Conservation (phyloP, 148 eudicot genomes). For the Pharnaceum exiguum region DNA sequence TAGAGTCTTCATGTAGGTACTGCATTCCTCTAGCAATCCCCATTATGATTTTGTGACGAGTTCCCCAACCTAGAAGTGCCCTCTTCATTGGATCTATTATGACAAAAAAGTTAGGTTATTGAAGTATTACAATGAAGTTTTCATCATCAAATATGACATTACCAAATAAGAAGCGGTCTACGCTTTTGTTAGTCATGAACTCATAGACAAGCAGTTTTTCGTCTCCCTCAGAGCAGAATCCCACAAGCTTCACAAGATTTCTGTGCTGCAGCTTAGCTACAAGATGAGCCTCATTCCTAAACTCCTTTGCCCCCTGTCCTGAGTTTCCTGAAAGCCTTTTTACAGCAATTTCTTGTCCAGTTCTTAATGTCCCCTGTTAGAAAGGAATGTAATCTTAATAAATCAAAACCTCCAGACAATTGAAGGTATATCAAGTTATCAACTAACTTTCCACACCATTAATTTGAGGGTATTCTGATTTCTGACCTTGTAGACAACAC, state of each 20-base stretch:
- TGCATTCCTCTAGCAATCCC: constrained; percentile 31
- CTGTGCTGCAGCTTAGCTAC: constrained; percentile 24
- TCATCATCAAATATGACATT: not conserved
- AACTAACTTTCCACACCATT: too few species aligned
- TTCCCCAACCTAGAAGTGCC: constrained; percentile 17
- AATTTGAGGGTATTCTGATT: too few species aligned
- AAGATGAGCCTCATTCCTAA: constrained; percentile 13
- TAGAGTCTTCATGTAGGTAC: constrained; percentile 32
- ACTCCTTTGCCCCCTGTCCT: constrained; percentile 17
- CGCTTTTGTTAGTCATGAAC: constrained; percentile 15
- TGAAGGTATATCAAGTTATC: not conserved
- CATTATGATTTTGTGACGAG: constrained; percentile 18
- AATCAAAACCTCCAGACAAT: not conserved
- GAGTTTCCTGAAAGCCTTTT: constrained; percentile 22
- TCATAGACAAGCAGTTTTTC: constrained; percentile 19
- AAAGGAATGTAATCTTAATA: not conserved
- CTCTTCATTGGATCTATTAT: constrained; percentile 3
- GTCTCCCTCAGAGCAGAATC: constrained; percentile 7
- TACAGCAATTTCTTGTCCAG: constrained; percentile 18
- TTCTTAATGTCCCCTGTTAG: constrained; percentile 13
- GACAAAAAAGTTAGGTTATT: not conserved
- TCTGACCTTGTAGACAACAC: constrained; percentile 44
- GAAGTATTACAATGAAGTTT: not conserved
- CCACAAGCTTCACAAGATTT: constrained; percentile 20
- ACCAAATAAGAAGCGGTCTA: constrained; percentile 19